Conservation (phyloP, 1,284 basidiomycete species). For the Tilletiopsis washingtonensis region DNA sequence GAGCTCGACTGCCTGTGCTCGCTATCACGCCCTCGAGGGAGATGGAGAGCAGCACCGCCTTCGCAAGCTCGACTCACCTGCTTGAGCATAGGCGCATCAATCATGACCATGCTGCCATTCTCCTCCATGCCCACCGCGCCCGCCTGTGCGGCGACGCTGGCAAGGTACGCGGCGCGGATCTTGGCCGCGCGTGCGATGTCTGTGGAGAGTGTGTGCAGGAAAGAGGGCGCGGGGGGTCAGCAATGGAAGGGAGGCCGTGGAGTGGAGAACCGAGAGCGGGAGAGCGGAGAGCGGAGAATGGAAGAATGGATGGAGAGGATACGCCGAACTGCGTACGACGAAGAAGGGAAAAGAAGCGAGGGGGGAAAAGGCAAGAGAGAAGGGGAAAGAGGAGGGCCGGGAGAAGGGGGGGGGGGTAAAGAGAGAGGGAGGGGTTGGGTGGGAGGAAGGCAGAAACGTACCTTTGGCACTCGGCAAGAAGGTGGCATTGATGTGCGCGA, state of each 20-base stretch:
- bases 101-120: slow-evolving; percentile 54
- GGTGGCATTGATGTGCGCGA: slow-evolving; percentile 65
- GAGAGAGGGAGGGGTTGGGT: too few species aligned
- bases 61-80: too few species aligned
- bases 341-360: too few species aligned
- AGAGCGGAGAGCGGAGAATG: not conserved
- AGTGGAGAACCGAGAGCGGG: not conserved
- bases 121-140: slow-evolving; percentile 60
- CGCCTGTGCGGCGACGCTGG: slow-evolving; percentile 48
- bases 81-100: slow-evolving; percentile 86
- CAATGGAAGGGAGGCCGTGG: not conserved
- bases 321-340: too few species aligned
- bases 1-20: too few species aligned
- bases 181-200: slow-evolving; percentile 71
- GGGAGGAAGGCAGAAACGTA: slow-evolving; percentile 44
- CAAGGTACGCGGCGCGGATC: slow-evolving; percentile 54
- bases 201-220: slow-evolving; percentile 43
- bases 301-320: too few species aligned
- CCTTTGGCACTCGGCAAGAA: slow-evolving; percentile 71
- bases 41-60: too few species aligned
- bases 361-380: too few species aligned
- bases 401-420: too few species aligned
- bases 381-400: too few species aligned
- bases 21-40: too few species aligned
- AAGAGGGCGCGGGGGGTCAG: not conserved